These are phyloP conservation scores for Metschnikowia borealis DNA, from an alignment of 805 yeast genomes.

Conservation along the genomic window DNA sequence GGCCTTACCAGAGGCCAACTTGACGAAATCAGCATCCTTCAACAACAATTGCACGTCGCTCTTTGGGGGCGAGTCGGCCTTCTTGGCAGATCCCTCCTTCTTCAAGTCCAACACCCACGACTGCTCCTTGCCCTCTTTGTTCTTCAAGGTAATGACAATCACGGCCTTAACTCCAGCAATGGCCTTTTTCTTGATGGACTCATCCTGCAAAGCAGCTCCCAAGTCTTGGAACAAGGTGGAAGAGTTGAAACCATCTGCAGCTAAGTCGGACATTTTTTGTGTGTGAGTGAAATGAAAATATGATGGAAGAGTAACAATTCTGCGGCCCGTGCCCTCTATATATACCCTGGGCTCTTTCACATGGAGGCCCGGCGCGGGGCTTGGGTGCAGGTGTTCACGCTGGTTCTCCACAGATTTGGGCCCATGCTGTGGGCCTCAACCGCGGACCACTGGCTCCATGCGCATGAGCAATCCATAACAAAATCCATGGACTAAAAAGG, in stretches of 20 bases:
- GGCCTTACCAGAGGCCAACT: conserved; percentile 71
- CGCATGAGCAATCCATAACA: neutral
- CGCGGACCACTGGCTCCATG: neutral
- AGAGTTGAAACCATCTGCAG: conserved; percentile 41
- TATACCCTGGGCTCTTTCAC: conserved; percentile 3
- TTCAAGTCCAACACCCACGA: conserved; percentile 22
- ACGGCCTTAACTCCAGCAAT: conserved; percentile 52
- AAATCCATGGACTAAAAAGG: too few species aligned
- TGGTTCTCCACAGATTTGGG: neutral
- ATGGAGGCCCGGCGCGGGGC: conserved; percentile 3
- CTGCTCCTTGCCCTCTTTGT: conserved; percentile 22
- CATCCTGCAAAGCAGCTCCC: conserved; percentile 36
- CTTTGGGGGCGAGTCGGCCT: conserved; percentile 28
- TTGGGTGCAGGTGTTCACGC: neutral
- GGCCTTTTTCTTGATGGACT: conserved; percentile 34
- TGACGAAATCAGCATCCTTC: conserved; percentile 65
- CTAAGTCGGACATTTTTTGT: conserved; percentile 22
- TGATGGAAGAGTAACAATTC: neutral
- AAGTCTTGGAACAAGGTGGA: conserved; percentile 40
- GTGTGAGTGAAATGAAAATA: neutral
- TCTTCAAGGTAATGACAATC: conserved; percentile 51
- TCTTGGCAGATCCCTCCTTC: conserved; percentile 15
- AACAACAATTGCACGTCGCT: conserved; percentile 62
- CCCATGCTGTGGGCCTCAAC: neutral
- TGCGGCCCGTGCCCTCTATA: neutral